Percentiles rank a stretch among this genome's conserved stretches.
Conservation (phyloP, 371 early-diverging fungal species). For the Dentiscutata heterogama region DNA sequence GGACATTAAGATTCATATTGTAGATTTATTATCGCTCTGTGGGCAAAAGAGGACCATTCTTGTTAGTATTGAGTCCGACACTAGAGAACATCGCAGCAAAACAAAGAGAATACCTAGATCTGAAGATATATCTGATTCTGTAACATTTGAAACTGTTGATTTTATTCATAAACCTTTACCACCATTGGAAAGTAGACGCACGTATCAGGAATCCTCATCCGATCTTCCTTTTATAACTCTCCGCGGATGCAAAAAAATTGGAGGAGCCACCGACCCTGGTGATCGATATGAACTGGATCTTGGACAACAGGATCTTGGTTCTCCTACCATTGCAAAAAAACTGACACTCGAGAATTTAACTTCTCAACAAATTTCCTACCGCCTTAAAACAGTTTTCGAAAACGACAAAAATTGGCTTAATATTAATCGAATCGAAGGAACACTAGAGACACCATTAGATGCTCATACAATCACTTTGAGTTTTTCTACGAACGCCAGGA, state of each 20-base stretch:
- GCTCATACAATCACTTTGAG: conserved; percentile 64
- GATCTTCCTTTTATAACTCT: conserved; percentile 56
- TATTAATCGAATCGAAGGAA: conserved; percentile 71
- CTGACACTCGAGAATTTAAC: conserved; percentile 64
- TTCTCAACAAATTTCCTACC: conserved; percentile 64
- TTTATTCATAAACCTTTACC: neutral
- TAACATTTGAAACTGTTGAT: neutral
- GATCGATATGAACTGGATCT: conserved; percentile 76
- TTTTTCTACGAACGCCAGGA: conserved; percentile 63
- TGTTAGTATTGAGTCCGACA: conserved; percentile 74
- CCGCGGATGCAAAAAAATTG: conserved; percentile 68
- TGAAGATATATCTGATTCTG: conserved; percentile 10
- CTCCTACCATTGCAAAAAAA: conserved; percentile 62
- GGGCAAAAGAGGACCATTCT: conserved; percentile 70
- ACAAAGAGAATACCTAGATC: conserved; percentile 48
- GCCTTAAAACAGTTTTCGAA: conserved; percentile 62
- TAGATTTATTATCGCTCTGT: conserved; percentile 76
- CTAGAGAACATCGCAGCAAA: conserved; percentile 51
- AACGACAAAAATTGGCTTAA: conserved; percentile 68
- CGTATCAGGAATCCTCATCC: conserved; percentile 5
- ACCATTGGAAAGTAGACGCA: neutral
- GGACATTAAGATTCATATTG: conserved; percentile 80
- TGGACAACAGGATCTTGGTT: conserved; percentile 77
- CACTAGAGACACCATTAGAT: conserved; percentile 60
- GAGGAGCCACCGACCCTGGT: conserved; percentile 56